Conservation (phyloP, 192 early-diverging fungal species). For the Glomus cerebriforme region DNA sequence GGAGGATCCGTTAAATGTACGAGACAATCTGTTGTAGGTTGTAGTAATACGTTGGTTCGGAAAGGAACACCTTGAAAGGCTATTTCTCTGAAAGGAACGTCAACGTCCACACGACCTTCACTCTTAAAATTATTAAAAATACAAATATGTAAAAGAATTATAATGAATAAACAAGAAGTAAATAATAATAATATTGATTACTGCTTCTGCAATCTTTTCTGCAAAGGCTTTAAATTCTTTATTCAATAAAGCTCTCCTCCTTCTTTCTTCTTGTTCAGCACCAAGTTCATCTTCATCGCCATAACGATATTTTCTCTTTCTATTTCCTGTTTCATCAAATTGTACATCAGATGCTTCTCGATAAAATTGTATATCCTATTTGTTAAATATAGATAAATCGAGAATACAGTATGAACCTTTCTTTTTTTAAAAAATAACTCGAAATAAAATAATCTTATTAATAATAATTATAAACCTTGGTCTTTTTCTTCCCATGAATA, state of each 20-base stretch:
- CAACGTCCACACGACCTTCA: constrained; percentile 81
- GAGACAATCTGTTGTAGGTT: constrained; percentile 94
- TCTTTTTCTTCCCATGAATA: constrained; percentile 98
- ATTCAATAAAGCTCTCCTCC: constrained; percentile 82
- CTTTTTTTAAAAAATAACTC: too few relatives aligned
- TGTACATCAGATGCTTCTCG: constrained; percentile 92
- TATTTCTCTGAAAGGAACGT: constrained; percentile 90
- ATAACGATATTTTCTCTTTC: constrained; percentile 79
- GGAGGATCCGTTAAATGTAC: constrained; percentile 96
- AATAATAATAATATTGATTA: constrained; percentile 34
- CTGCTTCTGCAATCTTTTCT: constrained; percentile 81
- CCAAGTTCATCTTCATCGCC: constrained; percentile 99
- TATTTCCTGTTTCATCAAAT: constrained; percentile 97
- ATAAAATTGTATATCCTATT: constrained; percentile 97
- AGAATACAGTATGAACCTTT: too few relatives aligned
- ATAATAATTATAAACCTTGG: constrained; percentile 50
- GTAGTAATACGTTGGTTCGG: constrained; percentile 87
- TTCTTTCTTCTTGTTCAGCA: constrained; percentile 92
- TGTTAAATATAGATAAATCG: background rate
- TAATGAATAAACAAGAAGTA: background rate
- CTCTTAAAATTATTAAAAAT: constrained; percentile 48
- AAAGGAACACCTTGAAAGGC: constrained; percentile 94
- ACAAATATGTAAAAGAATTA: background rate
- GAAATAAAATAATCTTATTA: too few relatives aligned
- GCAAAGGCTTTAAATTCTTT: constrained; percentile 93